phyloP scores from a whole-genome alignment of 1,284 basidiomycete species.

The Ustilago loliicola region DNA sequence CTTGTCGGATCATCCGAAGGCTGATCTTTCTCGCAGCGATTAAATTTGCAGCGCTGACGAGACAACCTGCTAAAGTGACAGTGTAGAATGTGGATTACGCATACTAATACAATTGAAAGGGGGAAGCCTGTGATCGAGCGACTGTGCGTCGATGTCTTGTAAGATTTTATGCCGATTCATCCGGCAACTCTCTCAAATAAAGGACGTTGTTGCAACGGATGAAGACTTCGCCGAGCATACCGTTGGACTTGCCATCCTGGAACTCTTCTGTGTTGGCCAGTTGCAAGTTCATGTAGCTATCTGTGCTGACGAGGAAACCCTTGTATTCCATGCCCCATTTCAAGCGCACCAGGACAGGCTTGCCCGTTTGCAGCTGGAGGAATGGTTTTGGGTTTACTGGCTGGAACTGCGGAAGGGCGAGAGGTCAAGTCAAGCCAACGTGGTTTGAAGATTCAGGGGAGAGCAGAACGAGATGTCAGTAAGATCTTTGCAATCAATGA shows the following conservation, averaged over 20 bases:
- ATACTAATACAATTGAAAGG: slow-evolving; percentile 24
- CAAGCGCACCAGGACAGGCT: slow-evolving; percentile 91
- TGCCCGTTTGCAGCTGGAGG: slow-evolving; percentile 96
- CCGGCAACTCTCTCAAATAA: slow-evolving; percentile 64
- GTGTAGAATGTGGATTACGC: slow-evolving; percentile 4
- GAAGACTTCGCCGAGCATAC: slow-evolving; percentile 96
- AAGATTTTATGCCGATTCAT: slow-evolving; percentile 41
- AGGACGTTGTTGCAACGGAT: slow-evolving; percentile 78
- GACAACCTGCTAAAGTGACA: neutral
- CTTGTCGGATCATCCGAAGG: too few relatives aligned
- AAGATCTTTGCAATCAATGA: neutral
- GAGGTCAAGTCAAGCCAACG: neutral
- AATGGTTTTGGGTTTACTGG: slow-evolving; percentile 99
- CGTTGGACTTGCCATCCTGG: slow-evolving; percentile 94
- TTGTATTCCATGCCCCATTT: slow-evolving; percentile 99
- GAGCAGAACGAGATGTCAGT: neutral
- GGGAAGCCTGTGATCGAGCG: neutral
- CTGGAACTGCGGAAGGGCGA: slow-evolving; percentile 74
- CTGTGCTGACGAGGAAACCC: slow-evolving; percentile 97
- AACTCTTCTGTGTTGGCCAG: slow-evolving; percentile 98
- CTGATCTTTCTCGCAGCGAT: too few relatives aligned
- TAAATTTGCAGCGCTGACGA: neutral
- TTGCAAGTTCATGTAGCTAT: slow-evolving; percentile 99
- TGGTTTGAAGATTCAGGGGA: neutral
- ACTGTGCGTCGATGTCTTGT: neutral